A percentile compares a stretch with the other conserved stretches of the same genome.
Evolutionary conservation across 345 rosid species (phyloP).

Genomic region (Linum usitatissimum): DNA sequence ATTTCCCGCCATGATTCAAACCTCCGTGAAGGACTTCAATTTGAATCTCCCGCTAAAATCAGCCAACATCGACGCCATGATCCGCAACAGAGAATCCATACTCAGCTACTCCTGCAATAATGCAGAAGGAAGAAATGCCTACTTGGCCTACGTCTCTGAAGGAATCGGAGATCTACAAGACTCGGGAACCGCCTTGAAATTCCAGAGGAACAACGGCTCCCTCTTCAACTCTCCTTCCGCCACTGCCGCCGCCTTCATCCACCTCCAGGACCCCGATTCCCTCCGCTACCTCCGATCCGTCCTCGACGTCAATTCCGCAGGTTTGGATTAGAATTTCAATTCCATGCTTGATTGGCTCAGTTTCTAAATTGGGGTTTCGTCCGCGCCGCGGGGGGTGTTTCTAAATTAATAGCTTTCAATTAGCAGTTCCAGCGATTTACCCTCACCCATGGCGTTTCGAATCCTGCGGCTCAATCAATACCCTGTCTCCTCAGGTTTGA

Average conservation of each 20-base stretch:
- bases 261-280: not conserved
- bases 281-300: not conserved
- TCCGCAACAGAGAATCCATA: not conserved
- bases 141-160: not conserved
- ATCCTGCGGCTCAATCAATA: conserved; percentile 53
- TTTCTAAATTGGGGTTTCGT: too few species aligned
- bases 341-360: too few species aligned
- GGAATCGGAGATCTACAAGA: not conserved
- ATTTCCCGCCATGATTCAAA: not conserved
- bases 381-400: too few species aligned
- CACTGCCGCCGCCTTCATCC: not conserved
- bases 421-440: conserved; percentile 63
- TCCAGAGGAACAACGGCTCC: not conserved
- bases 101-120: not conserved
- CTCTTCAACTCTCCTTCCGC: not conserved
- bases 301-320: not conserved
- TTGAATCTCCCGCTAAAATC: not conserved
- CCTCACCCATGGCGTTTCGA: conserved; percentile 68
- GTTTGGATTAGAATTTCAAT: too few species aligned
- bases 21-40: not conserved
- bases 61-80: not conserved
- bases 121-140: not conserved
- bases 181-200: not conserved
- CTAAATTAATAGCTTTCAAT: too few species aligned
- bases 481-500: conserved; percentile 58